phyloP scores from a whole-genome alignment of 495 filamentous ascomycete genomes.

The Aspergillus asperescens region DNA sequence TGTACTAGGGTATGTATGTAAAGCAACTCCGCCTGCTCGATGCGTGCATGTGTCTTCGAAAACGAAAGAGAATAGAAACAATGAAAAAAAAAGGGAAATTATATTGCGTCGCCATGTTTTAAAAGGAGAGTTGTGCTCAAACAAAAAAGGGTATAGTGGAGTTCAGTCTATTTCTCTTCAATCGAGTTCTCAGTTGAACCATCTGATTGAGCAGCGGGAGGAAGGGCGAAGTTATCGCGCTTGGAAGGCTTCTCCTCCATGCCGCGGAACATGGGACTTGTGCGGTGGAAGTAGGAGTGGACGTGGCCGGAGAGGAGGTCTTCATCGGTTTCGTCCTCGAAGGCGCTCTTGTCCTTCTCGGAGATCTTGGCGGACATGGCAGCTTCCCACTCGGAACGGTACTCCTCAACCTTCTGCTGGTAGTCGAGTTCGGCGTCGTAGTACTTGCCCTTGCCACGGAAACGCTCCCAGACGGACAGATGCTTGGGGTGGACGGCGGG shows the following conservation, averaged over 20 bases:
- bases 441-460: constrained; percentile 61
- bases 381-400: constrained; percentile 61
- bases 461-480: constrained; percentile 74
- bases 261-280: constrained; percentile 46
- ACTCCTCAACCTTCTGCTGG: constrained; percentile 72
- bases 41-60: neutral
- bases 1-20: constrained; percentile 6
- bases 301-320: constrained; percentile 41
- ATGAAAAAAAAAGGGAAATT: constrained; percentile 7
- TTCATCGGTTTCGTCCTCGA: constrained; percentile 37
- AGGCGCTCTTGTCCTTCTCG: constrained; percentile 40
- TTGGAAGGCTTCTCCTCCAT: constrained; percentile 36
- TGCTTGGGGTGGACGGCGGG: constrained; percentile 83
- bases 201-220: constrained; percentile 36
- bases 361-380: constrained; percentile 43
- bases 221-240: constrained; percentile 36
- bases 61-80: neutral
- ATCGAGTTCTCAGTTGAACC: constrained; percentile 13
- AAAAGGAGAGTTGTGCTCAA: neutral
- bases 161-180: constrained; percentile 22
- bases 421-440: constrained; percentile 77
- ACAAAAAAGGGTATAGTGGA: constrained; percentile 14
- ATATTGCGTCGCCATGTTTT: neutral
- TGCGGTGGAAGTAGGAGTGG: constrained; percentile 47
- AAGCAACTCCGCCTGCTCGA: constrained; percentile 4